Percentiles rank a stretch among this genome's conserved stretches.
Evolutionary conservation across 306 rosid species (phyloP).

Genomic region (Begonia loranthoides): DNA sequence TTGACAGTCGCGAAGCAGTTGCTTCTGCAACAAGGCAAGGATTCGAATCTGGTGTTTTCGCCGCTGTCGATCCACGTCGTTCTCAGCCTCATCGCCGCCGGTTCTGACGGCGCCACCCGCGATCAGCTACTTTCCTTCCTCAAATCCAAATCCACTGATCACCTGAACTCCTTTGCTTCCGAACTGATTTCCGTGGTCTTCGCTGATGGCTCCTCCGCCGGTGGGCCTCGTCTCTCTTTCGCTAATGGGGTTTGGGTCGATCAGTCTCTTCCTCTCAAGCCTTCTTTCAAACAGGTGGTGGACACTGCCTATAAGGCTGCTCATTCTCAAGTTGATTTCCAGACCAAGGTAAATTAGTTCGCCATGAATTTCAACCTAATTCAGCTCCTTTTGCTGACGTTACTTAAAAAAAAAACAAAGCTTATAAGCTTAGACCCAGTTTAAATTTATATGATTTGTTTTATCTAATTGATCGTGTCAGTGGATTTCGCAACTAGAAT

Average conservation of each 20-base stretch:
- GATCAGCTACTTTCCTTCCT: conserved; percentile 69
- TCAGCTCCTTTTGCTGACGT: neutral
- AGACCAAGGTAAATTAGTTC: conserved; percentile 30
- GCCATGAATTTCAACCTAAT: neutral
- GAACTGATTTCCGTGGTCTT: conserved; percentile 39
- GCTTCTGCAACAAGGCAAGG: conserved; percentile 20
- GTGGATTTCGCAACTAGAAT: neutral
- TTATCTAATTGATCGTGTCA: neutral
- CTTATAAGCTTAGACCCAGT: neutral
- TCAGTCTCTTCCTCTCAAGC: conserved; percentile 35
- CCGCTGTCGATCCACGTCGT: conserved; percentile 61
- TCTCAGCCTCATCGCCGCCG: conserved; percentile 57
- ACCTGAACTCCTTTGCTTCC: conserved; percentile 48
- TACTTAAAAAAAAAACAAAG: too few relatives aligned
- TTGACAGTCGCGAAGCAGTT: conserved; percentile 33
- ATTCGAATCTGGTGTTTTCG: conserved; percentile 50
- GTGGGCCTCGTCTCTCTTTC: conserved; percentile 63
- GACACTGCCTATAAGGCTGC: conserved; percentile 35
- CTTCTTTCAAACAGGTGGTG: conserved; percentile 55
- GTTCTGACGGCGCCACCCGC: conserved; percentile 52
- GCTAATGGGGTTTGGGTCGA: conserved; percentile 61
- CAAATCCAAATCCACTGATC: conserved; percentile 37
- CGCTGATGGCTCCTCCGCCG: conserved; percentile 41
- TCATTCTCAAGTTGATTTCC: conserved; percentile 45
- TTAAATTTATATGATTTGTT: neutral